phyloP scores from a whole-genome alignment of 305 asterid genomes.

The Salvia sclarea region DNA sequence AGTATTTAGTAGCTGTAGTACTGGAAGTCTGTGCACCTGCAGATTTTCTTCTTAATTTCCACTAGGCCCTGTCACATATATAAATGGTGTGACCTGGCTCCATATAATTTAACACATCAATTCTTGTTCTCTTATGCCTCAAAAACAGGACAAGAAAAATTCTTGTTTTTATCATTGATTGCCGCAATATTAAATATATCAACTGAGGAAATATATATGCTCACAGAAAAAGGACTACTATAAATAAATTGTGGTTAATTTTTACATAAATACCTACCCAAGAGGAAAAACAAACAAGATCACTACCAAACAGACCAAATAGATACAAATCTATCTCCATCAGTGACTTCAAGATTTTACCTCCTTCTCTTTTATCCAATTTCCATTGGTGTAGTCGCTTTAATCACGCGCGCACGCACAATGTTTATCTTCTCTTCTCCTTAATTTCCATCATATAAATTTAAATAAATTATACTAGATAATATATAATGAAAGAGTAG shows the following conservation, averaged over 20 bases:
- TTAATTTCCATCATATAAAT: not conserved
- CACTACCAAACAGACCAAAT: not conserved
- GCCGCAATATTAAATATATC: slow-evolving; percentile 19
- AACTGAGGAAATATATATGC: slow-evolving; percentile 7
- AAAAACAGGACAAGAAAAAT: slow-evolving; percentile 37
- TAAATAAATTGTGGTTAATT: slow-evolving; percentile 16
- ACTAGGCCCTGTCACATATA: slow-evolving; percentile 45
- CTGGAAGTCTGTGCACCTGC: slow-evolving; percentile 11
- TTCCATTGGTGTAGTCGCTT: not conserved
- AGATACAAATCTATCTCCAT: slow-evolving; percentile 25
- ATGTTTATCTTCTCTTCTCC: not conserved
- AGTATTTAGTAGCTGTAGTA: slow-evolving; percentile 28
- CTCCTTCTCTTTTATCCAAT: not conserved
- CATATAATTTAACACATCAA: slow-evolving; percentile 27
- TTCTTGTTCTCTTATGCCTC: slow-evolving; percentile 33
- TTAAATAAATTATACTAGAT: not conserved
- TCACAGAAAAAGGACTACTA: not conserved
- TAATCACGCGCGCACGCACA: no score
- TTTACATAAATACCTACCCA: not conserved
- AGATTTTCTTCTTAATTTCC: slow-evolving; percentile 24
- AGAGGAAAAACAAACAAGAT: not conserved
- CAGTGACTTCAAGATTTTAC: slow-evolving; percentile 30
- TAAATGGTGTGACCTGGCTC: slow-evolving; percentile 35
- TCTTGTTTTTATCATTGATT: slow-evolving; percentile 41
- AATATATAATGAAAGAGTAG: no score